Evolutionary conservation across 352 stramenopile genomes (phyloP).

Genomic region (Blastocystis sp.): DNA sequence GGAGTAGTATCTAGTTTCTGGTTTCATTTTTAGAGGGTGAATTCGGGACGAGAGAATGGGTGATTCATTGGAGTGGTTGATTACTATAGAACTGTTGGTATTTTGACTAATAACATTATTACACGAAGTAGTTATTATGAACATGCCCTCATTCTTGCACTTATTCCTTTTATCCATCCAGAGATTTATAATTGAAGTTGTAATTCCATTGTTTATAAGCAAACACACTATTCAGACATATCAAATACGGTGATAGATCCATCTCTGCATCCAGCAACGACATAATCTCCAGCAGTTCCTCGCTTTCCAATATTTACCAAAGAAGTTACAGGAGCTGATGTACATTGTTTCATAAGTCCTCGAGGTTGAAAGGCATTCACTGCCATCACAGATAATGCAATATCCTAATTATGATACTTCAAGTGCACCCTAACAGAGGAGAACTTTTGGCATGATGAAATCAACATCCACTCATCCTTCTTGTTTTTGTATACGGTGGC

Average conservation of each 20-base stretch:
- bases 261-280: neutral
- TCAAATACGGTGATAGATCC: neutral
- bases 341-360: neutral
- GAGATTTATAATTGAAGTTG: neutral
- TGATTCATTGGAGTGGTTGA: neutral
- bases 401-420: neutral
- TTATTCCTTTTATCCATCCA: constrained; percentile 16
- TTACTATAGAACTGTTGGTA: neutral
- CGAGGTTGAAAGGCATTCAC: neutral
- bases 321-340: neutral
- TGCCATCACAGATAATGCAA: neutral
- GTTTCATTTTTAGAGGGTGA: neutral
- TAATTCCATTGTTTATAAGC: neutral
- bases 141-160: neutral
- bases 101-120: neutral
- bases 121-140: neutral
- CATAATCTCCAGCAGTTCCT: neutral
- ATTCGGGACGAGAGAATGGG: neutral
- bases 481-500: neutral
- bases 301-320: constrained; percentile 4
- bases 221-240: constrained; percentile 3
- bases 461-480: neutral
- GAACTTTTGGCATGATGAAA: neutral
- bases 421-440: neutral
- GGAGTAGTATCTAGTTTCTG: neutral